Percentiles rank a stretch among this genome's conserved stretches.
Evolutionary conservation across 768 basidiomycete genomes (phyloP).

Genomic region (Boletus rufocinnamomeus): DNA sequence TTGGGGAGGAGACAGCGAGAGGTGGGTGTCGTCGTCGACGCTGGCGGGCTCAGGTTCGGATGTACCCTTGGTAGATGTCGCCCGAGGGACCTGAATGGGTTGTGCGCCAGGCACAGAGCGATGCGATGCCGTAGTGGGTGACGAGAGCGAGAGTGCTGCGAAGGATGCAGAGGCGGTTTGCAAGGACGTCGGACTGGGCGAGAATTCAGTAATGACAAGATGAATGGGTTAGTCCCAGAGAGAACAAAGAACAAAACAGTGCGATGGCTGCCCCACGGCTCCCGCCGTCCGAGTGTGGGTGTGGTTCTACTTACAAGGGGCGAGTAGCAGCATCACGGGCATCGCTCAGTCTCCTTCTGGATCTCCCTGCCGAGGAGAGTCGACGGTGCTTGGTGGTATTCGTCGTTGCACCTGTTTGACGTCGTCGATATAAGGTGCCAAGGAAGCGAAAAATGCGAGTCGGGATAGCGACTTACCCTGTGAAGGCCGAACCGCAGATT

Average conservation of each 20-base stretch:
- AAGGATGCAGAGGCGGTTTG: constrained; percentile 42
- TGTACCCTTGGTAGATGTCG: neutral
- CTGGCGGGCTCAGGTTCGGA: constrained; percentile 11
- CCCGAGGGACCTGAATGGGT: constrained; percentile 11
- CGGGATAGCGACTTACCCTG: constrained; percentile 17
- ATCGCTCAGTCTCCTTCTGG: constrained; percentile 72
- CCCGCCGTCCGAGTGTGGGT: neutral
- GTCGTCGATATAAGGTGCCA: constrained; percentile 1
- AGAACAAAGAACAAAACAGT: too few species aligned
- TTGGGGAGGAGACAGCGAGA: constrained; percentile 13
- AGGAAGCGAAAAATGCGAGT: neutral
- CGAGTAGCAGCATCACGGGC: constrained; percentile 75
- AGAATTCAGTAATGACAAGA: constrained; percentile 10
- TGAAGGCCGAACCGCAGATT: constrained; percentile 17
- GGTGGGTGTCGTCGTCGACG: constrained; percentile 24
- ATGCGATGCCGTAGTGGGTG: constrained; percentile 38
- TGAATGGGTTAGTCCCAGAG: neutral
- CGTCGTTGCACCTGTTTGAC: constrained; percentile 21
- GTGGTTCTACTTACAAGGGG: constrained; percentile 59
- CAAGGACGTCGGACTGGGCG: constrained; percentile 36
- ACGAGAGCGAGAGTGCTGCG: constrained; percentile 43
- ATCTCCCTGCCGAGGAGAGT: constrained; percentile 68
- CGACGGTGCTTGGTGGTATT: constrained; percentile 61
- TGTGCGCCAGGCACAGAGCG: constrained; percentile 17
- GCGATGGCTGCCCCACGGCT: neutral